A percentile compares a stretch with the other conserved stretches of the same genome.
Conservation (phyloP, 768 basidiomycete genomes). For the Phanerochaete sordida region DNA sequence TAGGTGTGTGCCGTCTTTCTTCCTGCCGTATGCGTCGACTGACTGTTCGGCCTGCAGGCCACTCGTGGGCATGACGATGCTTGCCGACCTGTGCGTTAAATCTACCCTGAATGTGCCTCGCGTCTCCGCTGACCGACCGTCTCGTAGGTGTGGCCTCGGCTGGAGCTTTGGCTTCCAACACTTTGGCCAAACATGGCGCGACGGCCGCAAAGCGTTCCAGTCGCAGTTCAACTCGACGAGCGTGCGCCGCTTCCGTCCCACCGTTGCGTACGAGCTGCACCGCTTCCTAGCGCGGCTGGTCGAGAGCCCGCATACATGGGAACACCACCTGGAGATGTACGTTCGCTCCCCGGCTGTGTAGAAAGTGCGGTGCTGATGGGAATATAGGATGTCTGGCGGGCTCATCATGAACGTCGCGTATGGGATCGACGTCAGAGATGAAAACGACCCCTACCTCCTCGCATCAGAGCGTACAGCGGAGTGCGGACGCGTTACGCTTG, state of each 20-base stretch:
- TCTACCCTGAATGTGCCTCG: too few species aligned
- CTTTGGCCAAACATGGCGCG: not conserved
- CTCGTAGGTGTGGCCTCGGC: not conserved
- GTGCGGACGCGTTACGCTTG: slow-evolving; percentile 7
- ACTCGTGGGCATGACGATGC: not conserved
- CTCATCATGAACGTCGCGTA: slow-evolving; percentile 33
- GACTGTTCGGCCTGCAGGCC: not conserved
- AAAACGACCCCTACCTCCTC: slow-evolving; percentile 30
- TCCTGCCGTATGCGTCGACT: too few species aligned
- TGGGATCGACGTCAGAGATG: slow-evolving; percentile 30
- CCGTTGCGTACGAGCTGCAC: not conserved
- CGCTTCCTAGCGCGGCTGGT: not conserved
- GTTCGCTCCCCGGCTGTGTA: not conserved
- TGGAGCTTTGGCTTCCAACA: not conserved
- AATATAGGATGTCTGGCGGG: slow-evolving; percentile 30
- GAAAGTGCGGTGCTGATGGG: not conserved
- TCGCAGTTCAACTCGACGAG: not conserved
- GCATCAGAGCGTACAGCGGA: slow-evolving; percentile 23
- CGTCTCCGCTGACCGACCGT: too few species aligned
- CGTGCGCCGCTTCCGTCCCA: not conserved
- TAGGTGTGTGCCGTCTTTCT: too few species aligned
- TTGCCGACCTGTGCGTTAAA: slow-evolving; percentile 8
- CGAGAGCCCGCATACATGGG: not conserved
- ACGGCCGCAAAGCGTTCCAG: slow-evolving; percentile 7
- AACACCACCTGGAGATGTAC: slow-evolving; percentile 9